Evolutionary conservation across 768 basidiomycete species (phyloP).

Genomic region (Psilocybe sp.): DNA sequence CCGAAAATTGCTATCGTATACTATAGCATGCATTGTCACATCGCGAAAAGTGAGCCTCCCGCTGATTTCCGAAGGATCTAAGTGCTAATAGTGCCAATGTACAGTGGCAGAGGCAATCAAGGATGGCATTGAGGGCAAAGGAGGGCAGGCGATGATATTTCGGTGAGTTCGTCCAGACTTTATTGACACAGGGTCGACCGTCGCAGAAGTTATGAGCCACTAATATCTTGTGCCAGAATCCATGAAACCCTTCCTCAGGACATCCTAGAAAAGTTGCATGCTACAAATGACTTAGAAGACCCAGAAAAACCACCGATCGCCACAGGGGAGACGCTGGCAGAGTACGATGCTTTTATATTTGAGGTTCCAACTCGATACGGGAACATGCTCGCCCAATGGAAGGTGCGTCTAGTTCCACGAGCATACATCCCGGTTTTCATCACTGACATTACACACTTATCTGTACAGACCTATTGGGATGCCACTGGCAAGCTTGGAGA

Average conservation of each 20-base stretch:
- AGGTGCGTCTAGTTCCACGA: no score
- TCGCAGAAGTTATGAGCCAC: neutral
- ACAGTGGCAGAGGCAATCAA: constrained; percentile 44
- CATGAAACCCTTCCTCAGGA: constrained; percentile 64
- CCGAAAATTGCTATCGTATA: constrained; percentile 66
- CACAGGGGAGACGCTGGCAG: constrained; percentile 42
- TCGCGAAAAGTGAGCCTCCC: constrained; percentile 29
- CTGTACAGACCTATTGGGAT: constrained; percentile 69
- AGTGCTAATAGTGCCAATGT: neutral
- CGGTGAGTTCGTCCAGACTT: constrained; percentile 38
- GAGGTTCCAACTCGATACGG: constrained; percentile 76
- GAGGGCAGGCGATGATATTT: constrained; percentile 36
- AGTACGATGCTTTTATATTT: constrained; percentile 64
- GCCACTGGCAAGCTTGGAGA: constrained; percentile 67
- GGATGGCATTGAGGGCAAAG: constrained; percentile 31
- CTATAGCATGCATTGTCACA: constrained; percentile 67
- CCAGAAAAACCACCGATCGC: no score
- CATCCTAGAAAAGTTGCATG: constrained; percentile 58
- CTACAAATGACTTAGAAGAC: constrained; percentile 55
- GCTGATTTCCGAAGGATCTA: neutral
- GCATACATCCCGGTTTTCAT: neutral
- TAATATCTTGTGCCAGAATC: constrained; percentile 35
- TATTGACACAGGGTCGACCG: no score
- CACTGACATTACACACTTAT: neutral
- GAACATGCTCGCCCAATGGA: constrained; percentile 66